Base-by-base conservation (phyloP, 148 eudicot genomes). In the Nyssa sinensis region DNA sequence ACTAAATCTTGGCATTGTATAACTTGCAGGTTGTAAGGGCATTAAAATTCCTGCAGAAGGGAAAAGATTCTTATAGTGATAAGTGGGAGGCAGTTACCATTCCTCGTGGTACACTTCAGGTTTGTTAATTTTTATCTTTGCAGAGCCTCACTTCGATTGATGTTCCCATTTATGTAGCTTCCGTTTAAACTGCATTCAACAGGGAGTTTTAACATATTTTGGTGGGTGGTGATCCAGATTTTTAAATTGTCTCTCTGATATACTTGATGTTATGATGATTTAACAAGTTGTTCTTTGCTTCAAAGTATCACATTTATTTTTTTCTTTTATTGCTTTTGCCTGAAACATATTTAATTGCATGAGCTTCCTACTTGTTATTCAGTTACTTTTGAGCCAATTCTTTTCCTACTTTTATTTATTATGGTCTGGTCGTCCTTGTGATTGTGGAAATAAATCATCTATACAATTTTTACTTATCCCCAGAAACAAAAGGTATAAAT, bases 21-120 rank as follows among this genome's bases (percentile, higher is more conserved):
- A 53, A 44, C 65, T 80, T 82, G 80, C 87, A 96, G 99, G 99
- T 91, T 73, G 99, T 93, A 35, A 89, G 99, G 85, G 99, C 99
- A 44, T 77, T 96, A 74, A 78, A 55, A 30, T 89, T 83, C 84
- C 82, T 95, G 75, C 99, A 91, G 84, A 79, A 81, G 34, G 93
- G 93, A 41, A 83, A 88, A 82, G 94, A 91, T 67, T 77, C 83
- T 57, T 83, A 74, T 73, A 70, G 70, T 49, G 79, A 88, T 61
- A 84, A 80, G 75, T 96, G 98, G 99, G 84, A 86, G 81, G 85
- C 88, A 28, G 86, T 89, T 77, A 61, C 81, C 73, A 96, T 96
- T 77, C 97, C 97, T 79, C 98, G 99, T 76, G 98, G 99, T 77
- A 96, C 99, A 58, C 93, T 96, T 80, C 98, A 96, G 99, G 99